Conservation (phyloP, 176 grass and related monocot genomes). For the Microstegium vimineum region DNA sequence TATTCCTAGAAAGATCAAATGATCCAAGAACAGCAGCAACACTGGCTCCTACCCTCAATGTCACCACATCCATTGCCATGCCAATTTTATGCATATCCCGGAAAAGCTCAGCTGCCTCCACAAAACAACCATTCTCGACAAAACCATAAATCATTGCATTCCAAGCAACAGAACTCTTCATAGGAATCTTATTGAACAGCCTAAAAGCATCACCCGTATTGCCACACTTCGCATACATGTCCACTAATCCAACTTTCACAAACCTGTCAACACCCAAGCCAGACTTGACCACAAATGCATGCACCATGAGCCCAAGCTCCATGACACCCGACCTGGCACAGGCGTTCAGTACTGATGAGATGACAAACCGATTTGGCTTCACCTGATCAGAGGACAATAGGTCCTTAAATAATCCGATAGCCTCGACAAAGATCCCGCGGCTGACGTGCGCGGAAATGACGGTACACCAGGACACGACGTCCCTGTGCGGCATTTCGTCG, state of each 20-base stretch:
- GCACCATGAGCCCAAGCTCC: conserved; percentile 68
- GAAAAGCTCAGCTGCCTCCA: conserved; percentile 56
- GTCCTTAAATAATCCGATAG: conserved; percentile 45
- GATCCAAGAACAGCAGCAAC: conserved; percentile 48
- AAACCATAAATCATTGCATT: conserved; percentile 87
- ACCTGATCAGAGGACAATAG: conserved; percentile 37
- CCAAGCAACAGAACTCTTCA: conserved; percentile 76
- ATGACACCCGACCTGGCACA: conserved; percentile 55
- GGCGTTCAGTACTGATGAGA: conserved; percentile 59
- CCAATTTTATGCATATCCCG: conserved; percentile 66
- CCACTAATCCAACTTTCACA: conserved; percentile 78
- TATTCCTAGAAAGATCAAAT: conserved; percentile 58
- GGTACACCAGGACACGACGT: conserved; percentile 74
- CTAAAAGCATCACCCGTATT: conserved; percentile 52
- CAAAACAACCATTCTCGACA: conserved; percentile 40
- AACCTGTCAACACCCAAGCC: conserved; percentile 62
- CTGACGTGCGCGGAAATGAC: conserved; percentile 57
- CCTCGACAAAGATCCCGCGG: conserved; percentile 40
- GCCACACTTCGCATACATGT: conserved; percentile 79
- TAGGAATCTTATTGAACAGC: conserved; percentile 68
- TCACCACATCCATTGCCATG: conserved; percentile 72
- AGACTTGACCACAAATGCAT: conserved; percentile 62
- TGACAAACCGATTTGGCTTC: conserved; percentile 65
- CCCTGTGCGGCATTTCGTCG: conserved; percentile 78
- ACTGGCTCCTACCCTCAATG: conserved; percentile 58